Percentiles rank a stretch among this genome's conserved stretches.
These are phyloP conservation scores for Cladosporium sp. DNA, from an alignment of 2,329 filamentous ascomycete species.

Conservation along the genomic window DNA sequence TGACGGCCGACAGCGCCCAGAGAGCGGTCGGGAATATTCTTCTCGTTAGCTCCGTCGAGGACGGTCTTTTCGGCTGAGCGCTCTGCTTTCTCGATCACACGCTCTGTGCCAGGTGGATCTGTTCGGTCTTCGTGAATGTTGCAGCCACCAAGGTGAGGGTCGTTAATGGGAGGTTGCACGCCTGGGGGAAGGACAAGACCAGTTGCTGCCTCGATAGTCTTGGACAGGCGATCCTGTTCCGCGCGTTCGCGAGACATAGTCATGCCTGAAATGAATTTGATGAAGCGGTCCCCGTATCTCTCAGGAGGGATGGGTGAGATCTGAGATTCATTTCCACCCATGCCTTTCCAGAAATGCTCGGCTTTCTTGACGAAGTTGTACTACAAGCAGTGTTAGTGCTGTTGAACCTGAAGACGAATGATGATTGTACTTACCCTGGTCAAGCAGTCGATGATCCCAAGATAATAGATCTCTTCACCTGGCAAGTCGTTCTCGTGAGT, in stretches of 20 bases:
- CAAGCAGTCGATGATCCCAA: conserved; percentile 96
- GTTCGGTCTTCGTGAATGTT: conserved; percentile 29
- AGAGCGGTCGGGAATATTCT: conserved; percentile 59
- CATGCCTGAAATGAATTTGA: conserved; percentile 84
- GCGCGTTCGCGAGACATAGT: conserved; percentile 89
- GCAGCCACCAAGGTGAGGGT: conserved; percentile 36
- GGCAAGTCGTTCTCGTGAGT: conserved; percentile 84
- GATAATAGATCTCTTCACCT: conserved; percentile 92
- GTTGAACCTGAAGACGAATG: background rate
- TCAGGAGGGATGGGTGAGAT: conserved; percentile 91
- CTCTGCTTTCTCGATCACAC: conserved; percentile 58
- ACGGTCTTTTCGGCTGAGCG: conserved; percentile 57
- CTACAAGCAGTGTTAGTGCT: conserved; percentile 41
- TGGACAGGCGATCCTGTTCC: conserved; percentile 42
- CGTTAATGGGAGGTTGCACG: conserved; percentile 28
- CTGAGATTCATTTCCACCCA: conserved; percentile 75
- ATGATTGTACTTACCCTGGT: conserved; percentile 72
- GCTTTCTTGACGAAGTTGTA: conserved; percentile 93
- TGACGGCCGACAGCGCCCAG: conserved; percentile 55
- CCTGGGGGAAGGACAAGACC: conserved; percentile 18
- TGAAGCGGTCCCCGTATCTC: conserved; percentile 88
- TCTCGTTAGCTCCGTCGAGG: conserved; percentile 42
- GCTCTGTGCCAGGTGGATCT: conserved; percentile 44
- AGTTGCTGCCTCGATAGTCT: conserved; percentile 21
- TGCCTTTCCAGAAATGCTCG: conserved; percentile 95